Evolutionary conservation across 1,284 basidiomycete species (phyloP).

Genomic region (Ustilago loliicola): DNA sequence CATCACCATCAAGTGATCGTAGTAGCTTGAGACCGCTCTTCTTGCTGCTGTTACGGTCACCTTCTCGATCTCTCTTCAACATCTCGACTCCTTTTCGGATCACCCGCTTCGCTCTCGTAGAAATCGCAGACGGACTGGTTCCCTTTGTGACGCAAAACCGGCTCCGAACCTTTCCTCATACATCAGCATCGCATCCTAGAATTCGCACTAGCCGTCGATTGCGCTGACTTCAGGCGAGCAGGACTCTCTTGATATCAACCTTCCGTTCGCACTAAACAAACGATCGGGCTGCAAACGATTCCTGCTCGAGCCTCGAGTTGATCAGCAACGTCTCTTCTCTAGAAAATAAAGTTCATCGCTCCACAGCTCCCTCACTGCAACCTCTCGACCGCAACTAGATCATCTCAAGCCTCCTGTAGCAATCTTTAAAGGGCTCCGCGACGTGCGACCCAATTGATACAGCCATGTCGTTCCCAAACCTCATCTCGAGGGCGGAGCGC

Average conservation of each 20-base stretch:
- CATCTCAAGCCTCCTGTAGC: background rate
- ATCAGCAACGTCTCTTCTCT: background rate
- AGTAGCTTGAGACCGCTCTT: background rate
- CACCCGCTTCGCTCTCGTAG: background rate
- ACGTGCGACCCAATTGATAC: constrained; percentile 2
- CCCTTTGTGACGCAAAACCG: constrained; percentile 15
- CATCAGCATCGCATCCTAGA: background rate
- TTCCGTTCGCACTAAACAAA: background rate
- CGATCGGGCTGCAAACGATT: background rate
- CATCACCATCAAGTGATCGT: background rate
- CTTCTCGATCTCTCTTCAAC: background rate
- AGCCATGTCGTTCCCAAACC: background rate
- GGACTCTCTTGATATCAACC: constrained; percentile 5
- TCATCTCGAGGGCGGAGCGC: constrained; percentile 23
- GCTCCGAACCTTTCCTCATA: background rate
- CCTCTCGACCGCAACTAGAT: background rate
- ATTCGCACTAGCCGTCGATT: background rate
- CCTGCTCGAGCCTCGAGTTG: background rate
- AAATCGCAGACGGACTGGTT: constrained; percentile 20
- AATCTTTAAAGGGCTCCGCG: constrained; percentile 6
- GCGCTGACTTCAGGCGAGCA: background rate
- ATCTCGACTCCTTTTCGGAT: background rate
- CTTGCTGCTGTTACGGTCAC: background rate
- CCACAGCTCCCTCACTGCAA: background rate
- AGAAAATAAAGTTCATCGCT: background rate